Base-by-base conservation (phyloP, 306 rosid species). In the Sesbania bispinosa region DNA sequence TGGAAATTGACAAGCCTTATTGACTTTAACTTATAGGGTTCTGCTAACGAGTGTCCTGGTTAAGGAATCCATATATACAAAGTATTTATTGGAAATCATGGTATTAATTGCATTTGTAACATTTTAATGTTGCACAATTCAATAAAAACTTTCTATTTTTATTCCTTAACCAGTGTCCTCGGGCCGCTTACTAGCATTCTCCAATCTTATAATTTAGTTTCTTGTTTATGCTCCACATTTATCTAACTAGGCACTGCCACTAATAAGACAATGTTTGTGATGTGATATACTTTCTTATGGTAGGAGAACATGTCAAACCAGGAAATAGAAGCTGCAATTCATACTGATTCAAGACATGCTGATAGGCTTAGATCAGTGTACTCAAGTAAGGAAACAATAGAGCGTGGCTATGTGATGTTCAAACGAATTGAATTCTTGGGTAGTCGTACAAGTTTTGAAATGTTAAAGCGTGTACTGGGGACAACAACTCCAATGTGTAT, bases 331-430 rank as follows among this genome's bases (percentile, higher is more conserved):
- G 88, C 83, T 74, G 96, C 96, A 66, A 91, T 91, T 71, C 97
- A 91, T 77, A 85, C 90, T 0, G 99, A 95, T 84, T 95, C 99
- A 2, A 88, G 91, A 79, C 97, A 91, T 1, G 99, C 90, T 0
- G 99, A 91, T 70, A 82, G 90, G 67, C 96, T 95, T 45, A 85
- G 99, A 85, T 70, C 93, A 10, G 85, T 81, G 62, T 91, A 89
- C 77, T 75, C 82, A 1, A 77, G 96, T 81, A 86, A 71, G 82
- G 97, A 89, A 80, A 82, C 93, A 20, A 59, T 54, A 27, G 87
- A 85, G 42, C 61, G 27, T 18, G 92, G 99, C 30, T 59, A 32
- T 72, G 83, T 69, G 47, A 50, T 58, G 41, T 95, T 95, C 82
- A 91, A 77, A 79, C 51, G 96, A 76, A 79, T 89, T 8, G 96